phyloP scores from a whole-genome alignment of 2,329 filamentous ascomycete genomes.

The Knufia petricola region DNA sequence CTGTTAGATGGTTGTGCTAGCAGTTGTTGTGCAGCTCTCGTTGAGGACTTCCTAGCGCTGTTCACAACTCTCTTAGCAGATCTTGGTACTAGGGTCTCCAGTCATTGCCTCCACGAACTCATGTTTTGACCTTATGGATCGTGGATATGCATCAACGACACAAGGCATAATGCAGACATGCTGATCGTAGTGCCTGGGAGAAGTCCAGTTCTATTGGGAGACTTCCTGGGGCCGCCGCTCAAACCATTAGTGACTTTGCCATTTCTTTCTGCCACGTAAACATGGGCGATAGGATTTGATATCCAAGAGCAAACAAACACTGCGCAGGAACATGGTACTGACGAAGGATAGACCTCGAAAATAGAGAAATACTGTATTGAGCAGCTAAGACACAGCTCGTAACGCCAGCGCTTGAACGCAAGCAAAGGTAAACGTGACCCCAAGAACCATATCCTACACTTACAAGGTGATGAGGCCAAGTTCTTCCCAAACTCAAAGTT shows the following conservation, averaged over 20 bases:
- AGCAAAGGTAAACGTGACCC: not conserved
- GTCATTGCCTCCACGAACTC: not conserved
- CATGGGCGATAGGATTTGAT: no score
- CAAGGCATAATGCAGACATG: not conserved
- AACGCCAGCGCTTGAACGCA: conserved; percentile 4
- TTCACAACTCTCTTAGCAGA: not conserved
- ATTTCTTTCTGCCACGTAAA: no score
- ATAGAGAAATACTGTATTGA: not conserved
- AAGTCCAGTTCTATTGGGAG: not conserved
- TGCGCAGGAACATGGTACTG: no score
- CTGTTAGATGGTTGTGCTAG: no score
- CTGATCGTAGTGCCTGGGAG: not conserved
- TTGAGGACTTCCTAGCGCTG: not conserved
- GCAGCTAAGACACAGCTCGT: not conserved
- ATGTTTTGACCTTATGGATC: not conserved
- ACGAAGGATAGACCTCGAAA: not conserved
- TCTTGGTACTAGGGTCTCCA: not conserved
- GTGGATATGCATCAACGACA: not conserved
- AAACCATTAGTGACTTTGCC: no score
- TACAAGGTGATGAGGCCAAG: not conserved
- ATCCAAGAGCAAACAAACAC: no score
- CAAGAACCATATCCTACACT: not conserved
- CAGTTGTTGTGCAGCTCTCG: not conserved
- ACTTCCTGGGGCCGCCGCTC: no score
- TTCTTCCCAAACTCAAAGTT: not conserved